phyloP scores from a whole-genome alignment of 352 stramenopile genomes.

The Phytopythium vexans region DNA sequence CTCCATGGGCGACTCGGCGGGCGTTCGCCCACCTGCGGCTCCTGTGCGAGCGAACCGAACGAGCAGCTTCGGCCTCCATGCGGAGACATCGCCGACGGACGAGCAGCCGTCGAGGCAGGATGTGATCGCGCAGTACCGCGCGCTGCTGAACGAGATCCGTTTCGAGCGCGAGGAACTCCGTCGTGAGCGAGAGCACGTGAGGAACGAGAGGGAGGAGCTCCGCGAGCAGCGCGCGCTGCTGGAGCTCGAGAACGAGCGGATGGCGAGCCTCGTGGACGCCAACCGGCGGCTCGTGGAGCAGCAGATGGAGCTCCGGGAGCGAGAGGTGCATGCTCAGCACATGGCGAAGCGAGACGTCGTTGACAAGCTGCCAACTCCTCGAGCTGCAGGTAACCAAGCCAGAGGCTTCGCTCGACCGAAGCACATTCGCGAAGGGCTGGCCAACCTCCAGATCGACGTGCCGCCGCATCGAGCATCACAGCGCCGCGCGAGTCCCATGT shows the following conservation, averaged over 20 bases:
- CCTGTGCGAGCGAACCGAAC: constrained; percentile 15
- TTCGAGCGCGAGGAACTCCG: constrained; percentile 70
- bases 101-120: constrained; percentile 16
- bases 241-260: constrained; percentile 77
- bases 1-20: constrained; percentile 3
- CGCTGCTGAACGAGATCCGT: constrained; percentile 64
- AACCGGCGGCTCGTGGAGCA: constrained; percentile 59
- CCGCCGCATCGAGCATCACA: constrained; percentile 12
- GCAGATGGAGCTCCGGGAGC: constrained; percentile 35
- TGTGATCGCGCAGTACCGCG: constrained; percentile 62
- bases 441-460: constrained; percentile 16
- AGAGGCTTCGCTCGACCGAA: constrained; percentile 18
- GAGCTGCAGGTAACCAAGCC: constrained; percentile 2
- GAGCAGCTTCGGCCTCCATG: constrained; percentile 5
- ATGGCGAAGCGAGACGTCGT: constrained; percentile 3
- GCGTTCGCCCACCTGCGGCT: constrained; percentile 19
- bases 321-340: constrained; percentile 11
- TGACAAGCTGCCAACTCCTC: constrained; percentile 8
- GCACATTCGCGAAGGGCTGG: constrained; percentile 21
- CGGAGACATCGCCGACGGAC: constrained; percentile 13
- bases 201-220: constrained; percentile 71
- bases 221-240: constrained; percentile 57
- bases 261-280: constrained; percentile 55
- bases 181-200: constrained; percentile 62
- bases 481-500: constrained; percentile 43